These are phyloP conservation scores for Cochlearia excelsa DNA, from an alignment of 345 rosid genomes.

Conservation along the genomic window DNA sequence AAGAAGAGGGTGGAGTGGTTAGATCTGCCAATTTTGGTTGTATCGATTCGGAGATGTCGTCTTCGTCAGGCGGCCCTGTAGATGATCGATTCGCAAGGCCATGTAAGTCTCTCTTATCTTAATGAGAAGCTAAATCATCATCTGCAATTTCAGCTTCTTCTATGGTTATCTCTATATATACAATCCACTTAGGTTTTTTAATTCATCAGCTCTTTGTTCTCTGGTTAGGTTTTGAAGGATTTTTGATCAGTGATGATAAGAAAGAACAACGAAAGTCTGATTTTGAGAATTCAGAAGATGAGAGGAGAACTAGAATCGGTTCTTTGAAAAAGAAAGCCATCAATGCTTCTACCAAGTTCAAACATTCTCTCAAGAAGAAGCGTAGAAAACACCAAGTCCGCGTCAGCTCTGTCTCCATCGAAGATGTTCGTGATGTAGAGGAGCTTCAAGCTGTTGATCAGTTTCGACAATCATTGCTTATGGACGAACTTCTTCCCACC, in stretches of 20 bases:
- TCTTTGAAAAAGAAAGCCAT: constrained; percentile 90
- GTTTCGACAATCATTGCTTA: constrained; percentile 73
- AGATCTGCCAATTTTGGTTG: no score
- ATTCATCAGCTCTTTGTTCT: no score
- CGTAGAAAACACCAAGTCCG: constrained; percentile 81
- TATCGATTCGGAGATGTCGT: no score
- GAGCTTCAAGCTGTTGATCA: constrained; percentile 87
- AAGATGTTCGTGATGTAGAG: constrained; percentile 88
- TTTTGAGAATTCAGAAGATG: constrained; percentile 98
- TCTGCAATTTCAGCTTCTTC: no score
- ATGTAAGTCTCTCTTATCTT: constrained; percentile 53
- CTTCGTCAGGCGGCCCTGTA: no score
- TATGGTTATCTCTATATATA: no score
- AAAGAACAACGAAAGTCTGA: constrained; percentile 90
- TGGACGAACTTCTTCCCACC: constrained; percentile 84
- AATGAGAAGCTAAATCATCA: no score
- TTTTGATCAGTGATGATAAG: constrained; percentile 72
- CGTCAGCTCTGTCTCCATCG: constrained; percentile 96
- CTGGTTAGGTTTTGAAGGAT: constrained; percentile 82
- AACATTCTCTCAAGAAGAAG: constrained; percentile 89
- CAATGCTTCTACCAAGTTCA: constrained; percentile 84
- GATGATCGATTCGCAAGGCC: constrained; percentile 94
- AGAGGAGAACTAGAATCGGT: constrained; percentile 91
- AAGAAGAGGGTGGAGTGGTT: no score
- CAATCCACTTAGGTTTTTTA: no score